A percentile compares a stretch with the other conserved stretches of the same genome.
Evolutionary conservation across 305 asterid species (phyloP).

Genomic region (Fraxinus latifolia): DNA sequence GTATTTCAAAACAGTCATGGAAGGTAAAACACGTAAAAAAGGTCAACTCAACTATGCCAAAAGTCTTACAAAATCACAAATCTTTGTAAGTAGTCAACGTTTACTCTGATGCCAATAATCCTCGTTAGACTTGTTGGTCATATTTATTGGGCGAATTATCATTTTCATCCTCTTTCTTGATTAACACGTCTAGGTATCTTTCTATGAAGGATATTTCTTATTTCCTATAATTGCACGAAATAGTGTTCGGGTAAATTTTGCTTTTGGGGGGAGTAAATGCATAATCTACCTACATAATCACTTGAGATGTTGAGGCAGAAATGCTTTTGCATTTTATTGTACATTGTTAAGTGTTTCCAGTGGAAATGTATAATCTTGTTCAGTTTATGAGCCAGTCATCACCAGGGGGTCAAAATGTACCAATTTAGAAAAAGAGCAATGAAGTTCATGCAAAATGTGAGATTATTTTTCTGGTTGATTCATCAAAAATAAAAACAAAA

Average conservation of each 20-base stretch:
- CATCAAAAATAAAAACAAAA: not conserved
- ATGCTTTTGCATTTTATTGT: slow-evolving; percentile 3
- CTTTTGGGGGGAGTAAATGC: not conserved
- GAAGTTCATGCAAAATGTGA: not conserved
- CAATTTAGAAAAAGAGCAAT: not conserved
- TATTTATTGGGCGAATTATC: not conserved
- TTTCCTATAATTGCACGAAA: slow-evolving; percentile 2
- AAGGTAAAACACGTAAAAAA: slow-evolving; percentile 16
- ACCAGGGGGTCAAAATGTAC: not conserved
- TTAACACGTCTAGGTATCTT: not conserved
- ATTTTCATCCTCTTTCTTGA: slow-evolving; percentile 3
- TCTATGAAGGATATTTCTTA: slow-evolving; percentile 3
- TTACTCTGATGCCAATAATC: not conserved
- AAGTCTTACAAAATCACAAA: slow-evolving; percentile 3
- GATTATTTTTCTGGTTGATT: slow-evolving; percentile 4
- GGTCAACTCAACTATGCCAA: slow-evolving; percentile 1
- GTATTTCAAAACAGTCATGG: slow-evolving; percentile 1
- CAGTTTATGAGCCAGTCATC: not conserved
- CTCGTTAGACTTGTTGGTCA: not conserved
- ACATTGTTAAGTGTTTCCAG: not conserved
- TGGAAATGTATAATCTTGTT: not conserved
- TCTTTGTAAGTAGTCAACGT: not conserved
- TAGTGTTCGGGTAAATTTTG: not conserved
- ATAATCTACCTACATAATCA: not conserved
- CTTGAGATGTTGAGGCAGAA: slow-evolving; percentile 15